These are phyloP conservation scores for Gloeostereum incarnatum DNA, from an alignment of 768 basidiomycete species.

Conservation along the genomic window DNA sequence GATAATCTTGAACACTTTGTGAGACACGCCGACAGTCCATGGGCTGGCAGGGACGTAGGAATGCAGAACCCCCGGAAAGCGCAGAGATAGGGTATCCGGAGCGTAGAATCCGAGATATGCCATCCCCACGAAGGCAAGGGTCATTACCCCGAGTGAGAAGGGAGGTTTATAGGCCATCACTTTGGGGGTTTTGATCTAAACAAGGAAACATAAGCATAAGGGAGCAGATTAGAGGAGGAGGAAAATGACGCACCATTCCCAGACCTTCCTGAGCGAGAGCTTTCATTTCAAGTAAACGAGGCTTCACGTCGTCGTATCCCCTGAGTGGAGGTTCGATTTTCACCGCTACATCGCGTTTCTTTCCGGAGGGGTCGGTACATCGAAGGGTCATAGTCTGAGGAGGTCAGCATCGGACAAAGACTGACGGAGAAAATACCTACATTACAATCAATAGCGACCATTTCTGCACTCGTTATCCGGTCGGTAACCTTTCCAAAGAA, in stretches of 20 bases:
- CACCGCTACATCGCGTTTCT: slow-evolving; percentile 40
- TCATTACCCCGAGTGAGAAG: slow-evolving; percentile 13
- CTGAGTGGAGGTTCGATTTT: slow-evolving; percentile 61
- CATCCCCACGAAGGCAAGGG: slow-evolving; percentile 19
- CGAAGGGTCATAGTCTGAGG: slow-evolving; percentile 59
- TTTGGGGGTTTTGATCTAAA: slow-evolving; percentile 52
- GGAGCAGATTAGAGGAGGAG: not conserved
- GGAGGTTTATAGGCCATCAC: slow-evolving; percentile 49
- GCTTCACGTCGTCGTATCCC: slow-evolving; percentile 78
- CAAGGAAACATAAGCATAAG: not conserved
- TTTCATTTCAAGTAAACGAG: slow-evolving; percentile 73
- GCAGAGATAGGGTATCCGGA: slow-evolving; percentile 14
- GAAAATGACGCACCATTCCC: slow-evolving; percentile 51
- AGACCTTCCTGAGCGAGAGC: slow-evolving; percentile 70
- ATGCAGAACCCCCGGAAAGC: slow-evolving; percentile 22
- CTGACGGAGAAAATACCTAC: slow-evolving; percentile 21
- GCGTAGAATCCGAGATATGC: slow-evolving; percentile 19
- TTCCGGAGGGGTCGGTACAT: slow-evolving; percentile 44
- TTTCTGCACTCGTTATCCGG: slow-evolving; percentile 51
- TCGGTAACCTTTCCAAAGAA: slow-evolving; percentile 59
- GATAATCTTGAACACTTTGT: slow-evolving; percentile 6
- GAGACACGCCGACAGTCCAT: slow-evolving; percentile 22
- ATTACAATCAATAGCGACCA: slow-evolving; percentile 62
- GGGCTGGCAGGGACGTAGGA: slow-evolving; percentile 17
- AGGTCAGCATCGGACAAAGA: not conserved